Conservation (phyloP, 345 rosid species). For the Bretschneidera sinensis region DNA sequence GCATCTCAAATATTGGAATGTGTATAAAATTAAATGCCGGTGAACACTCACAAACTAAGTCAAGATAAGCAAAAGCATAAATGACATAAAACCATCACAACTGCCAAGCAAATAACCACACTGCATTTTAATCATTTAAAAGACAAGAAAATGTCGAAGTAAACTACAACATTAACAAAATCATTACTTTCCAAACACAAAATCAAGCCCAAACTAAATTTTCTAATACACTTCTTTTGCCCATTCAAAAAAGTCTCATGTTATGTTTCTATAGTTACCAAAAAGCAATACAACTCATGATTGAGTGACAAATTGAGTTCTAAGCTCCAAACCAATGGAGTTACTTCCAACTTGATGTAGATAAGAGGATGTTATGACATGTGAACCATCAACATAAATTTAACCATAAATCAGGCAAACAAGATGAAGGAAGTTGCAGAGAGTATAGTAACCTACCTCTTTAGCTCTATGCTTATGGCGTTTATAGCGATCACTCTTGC, state of each 20-base stretch:
- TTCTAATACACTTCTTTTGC: too few species aligned
- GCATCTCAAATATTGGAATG: conserved; percentile 40
- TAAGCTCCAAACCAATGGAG: too few species aligned
- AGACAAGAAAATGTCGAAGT: too few species aligned
- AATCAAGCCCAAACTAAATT: not conserved
- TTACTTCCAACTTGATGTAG: not conserved
- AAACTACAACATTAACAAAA: not conserved
- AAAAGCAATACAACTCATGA: not conserved
- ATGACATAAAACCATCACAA: not conserved
- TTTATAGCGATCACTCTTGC: conserved; percentile 65
- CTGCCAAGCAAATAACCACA: not conserved
- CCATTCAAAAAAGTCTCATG: too few species aligned
- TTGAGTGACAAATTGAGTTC: not conserved
- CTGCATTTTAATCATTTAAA: not conserved
- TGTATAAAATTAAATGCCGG: conserved; percentile 9
- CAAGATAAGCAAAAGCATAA: not conserved
- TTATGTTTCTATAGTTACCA: not conserved
- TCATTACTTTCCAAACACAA: too few species aligned
- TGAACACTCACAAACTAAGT: not conserved
- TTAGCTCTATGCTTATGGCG: conserved; percentile 66
- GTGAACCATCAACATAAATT: not conserved
- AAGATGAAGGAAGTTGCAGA: too few species aligned
- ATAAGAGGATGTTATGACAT: not conserved
- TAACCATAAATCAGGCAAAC: too few species aligned
- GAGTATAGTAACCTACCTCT: conserved; percentile 54